Percentiles rank a stretch among this genome's conserved stretches.
These are phyloP conservation scores for Bryum argenteum DNA, from an alignment of 225 moss, liverwort and hornwort species.

Conservation along the genomic window DNA sequence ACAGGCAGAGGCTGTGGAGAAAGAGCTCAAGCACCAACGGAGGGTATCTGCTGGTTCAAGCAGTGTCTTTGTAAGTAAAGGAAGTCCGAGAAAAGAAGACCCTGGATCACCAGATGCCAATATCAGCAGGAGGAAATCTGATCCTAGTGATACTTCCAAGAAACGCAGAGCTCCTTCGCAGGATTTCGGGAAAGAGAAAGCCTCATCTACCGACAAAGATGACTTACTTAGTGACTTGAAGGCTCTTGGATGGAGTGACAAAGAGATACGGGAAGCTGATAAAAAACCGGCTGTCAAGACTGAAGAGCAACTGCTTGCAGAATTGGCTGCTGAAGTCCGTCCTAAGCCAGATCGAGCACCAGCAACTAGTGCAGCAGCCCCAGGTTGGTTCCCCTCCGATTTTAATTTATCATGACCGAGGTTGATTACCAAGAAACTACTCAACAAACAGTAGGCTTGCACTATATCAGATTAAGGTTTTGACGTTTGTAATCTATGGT, in stretches of 20 bases:
- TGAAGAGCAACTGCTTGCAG: constrained; percentile 81
- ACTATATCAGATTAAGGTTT: constrained; percentile 1
- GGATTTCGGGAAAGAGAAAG: constrained; percentile 51
- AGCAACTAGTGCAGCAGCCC: constrained; percentile 43
- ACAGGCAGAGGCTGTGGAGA: constrained; percentile 86
- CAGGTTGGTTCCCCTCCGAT: constrained; percentile 46
- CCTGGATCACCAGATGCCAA: constrained; percentile 36
- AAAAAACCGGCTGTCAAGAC: constrained; percentile 64
- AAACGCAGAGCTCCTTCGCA: constrained; percentile 47
- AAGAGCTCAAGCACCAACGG: constrained; percentile 64
- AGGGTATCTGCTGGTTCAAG: constrained; percentile 54
- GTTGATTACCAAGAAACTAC: constrained; percentile 4
- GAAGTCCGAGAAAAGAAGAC: constrained; percentile 37
- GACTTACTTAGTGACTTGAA: constrained; percentile 77
- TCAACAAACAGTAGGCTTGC: constrained; percentile 3
- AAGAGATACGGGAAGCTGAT: constrained; percentile 78
- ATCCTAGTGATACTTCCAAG: constrained; percentile 43
- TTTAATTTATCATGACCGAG: neutral
- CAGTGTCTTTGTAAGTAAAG: constrained; percentile 38
- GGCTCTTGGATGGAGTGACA: constrained; percentile 91
- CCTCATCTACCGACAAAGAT: constrained; percentile 53
- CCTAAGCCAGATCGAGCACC: constrained; percentile 48
- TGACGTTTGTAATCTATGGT: neutral
- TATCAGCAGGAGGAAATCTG: constrained; percentile 33
- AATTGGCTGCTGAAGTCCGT: constrained; percentile 67